Evolutionary conservation across 2,329 filamentous ascomycete species (phyloP), one percentile per base, ranked within the genome.

Genomic region (Chalara sp.): DNA sequence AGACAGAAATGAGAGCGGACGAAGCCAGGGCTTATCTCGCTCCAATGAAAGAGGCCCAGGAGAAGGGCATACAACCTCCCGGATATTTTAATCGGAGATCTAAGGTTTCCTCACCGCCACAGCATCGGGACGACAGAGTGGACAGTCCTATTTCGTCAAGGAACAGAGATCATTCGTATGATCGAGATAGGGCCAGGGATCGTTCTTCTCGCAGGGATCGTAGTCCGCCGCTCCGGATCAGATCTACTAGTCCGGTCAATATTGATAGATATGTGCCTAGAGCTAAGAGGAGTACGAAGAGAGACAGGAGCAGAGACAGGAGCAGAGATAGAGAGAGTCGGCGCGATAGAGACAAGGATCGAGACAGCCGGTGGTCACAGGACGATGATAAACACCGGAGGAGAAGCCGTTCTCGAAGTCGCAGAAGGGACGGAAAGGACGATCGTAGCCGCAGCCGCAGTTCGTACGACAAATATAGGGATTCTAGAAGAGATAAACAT

Each of bases 21-120:
- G 80, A 84, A 64, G 81, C 81, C 39, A 83, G 82, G 63, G 79
- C 79, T 5, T 84, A 84, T 58, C 68, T 83, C 37, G 79, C 79
- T 6, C 79, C 79, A 3, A 79, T 82, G 58, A 76, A 78, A 54
- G 79, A 83, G 57, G 80, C 80, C 32, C 72, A 77, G 32, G 74
- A 74, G 45, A 83, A 83, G 61, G 79, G 79, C 6, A 63, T 81
- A 40, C 78, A 79, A 1, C 66, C 80, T 21, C 78, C 78, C 0
- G 76, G 78, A 39, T 60, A 43, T 45, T 46, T 32, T 50, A 55
- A 61, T 37, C 49, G 55, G 44, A 57, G 57, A 46, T 42, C 28
- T 35, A 50, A 59, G 39, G 55, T 51, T 29, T 10, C 40, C 29
- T 49, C 49, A 31, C 55, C 50, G n/a, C 55, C 54, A 49, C 54